Conservation (phyloP, 2,329 filamentous ascomycete genomes). For the Colletotrichum theobromicola region DNA sequence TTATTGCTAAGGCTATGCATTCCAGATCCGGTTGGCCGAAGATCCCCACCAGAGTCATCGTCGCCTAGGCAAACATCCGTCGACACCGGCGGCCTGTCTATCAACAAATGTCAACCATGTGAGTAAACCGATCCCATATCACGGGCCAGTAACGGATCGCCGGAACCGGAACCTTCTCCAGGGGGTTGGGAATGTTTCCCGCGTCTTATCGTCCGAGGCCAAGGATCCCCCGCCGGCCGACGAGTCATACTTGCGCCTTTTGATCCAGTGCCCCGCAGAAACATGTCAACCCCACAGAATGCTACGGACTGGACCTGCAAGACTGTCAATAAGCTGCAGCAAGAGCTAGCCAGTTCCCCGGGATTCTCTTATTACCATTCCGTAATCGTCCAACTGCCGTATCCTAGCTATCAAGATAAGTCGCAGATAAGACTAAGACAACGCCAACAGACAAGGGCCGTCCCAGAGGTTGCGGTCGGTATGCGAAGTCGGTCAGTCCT, state of each 20-base stretch:
- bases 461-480: neutral
- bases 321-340: neutral
- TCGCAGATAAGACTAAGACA: neutral
- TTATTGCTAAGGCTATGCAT: neutral
- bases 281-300: slow-evolving; percentile 8
- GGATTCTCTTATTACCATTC: neutral
- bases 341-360: neutral
- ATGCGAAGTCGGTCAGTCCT: neutral
- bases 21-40: neutral
- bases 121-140: neutral
- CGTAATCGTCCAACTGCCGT: neutral
- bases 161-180: slow-evolving; percentile 15
- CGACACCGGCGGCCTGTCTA: neutral
- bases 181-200: slow-evolving; percentile 3
- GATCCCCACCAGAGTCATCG: neutral
- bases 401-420: slow-evolving; percentile 1
- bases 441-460: neutral
- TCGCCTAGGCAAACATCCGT: neutral
- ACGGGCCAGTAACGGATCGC: neutral
- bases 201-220: slow-evolving; percentile 2
- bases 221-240: neutral
- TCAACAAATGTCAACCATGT: neutral
- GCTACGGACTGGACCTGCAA: neutral
- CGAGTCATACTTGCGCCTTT: slow-evolving; percentile 5
- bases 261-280: neutral